Percentiles rank a stretch among this genome's conserved stretches.
Evolutionary conservation across 495 filamentous ascomycete species (phyloP).

Genomic region (Penicillium flavigenum): DNA sequence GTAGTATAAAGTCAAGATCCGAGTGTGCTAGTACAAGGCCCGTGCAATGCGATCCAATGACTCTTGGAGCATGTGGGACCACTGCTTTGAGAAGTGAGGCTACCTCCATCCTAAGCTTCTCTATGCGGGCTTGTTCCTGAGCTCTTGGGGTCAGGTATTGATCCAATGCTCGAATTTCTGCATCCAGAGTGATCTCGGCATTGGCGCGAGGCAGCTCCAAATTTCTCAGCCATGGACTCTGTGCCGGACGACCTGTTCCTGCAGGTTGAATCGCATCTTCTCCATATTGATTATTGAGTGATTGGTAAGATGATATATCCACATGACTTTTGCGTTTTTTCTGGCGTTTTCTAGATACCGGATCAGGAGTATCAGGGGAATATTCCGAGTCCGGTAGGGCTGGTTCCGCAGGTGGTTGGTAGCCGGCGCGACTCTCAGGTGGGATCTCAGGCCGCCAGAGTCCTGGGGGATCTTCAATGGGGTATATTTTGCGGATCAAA

Average conservation of each 20-base stretch:
- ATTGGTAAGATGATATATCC: neutral
- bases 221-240: slow-evolving; percentile 37
- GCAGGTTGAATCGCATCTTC: slow-evolving; percentile 21
- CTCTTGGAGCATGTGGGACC: slow-evolving; percentile 32
- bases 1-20: slow-evolving; percentile 48
- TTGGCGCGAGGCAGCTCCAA: slow-evolving; percentile 7
- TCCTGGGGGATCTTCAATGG: slow-evolving; percentile 13
- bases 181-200: slow-evolving; percentile 33
- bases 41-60: slow-evolving; percentile 55
- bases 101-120: slow-evolving; percentile 32
- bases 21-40: slow-evolving; percentile 53
- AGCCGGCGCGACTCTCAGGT: slow-evolving; percentile 23
- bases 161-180: slow-evolving; percentile 49
- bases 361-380: slow-evolving; percentile 5
- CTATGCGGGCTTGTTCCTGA: slow-evolving; percentile 32
- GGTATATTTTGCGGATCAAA: slow-evolving; percentile 40
- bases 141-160: slow-evolving; percentile 40
- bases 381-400: slow-evolving; percentile 1
- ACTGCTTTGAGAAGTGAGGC: slow-evolving; percentile 17
- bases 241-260: slow-evolving; percentile 10
- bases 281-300: neutral
- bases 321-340: slow-evolving; percentile 6
- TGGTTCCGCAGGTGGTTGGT: slow-evolving; percentile 16
- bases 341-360: slow-evolving; percentile 8
- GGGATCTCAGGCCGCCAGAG: slow-evolving; percentile 28